Evolutionary conservation across 2,329 filamentous ascomycete genomes (phyloP), one percentile per base, ranked within the genome.

Genomic region (Myriosclerotinia curreyana): DNA sequence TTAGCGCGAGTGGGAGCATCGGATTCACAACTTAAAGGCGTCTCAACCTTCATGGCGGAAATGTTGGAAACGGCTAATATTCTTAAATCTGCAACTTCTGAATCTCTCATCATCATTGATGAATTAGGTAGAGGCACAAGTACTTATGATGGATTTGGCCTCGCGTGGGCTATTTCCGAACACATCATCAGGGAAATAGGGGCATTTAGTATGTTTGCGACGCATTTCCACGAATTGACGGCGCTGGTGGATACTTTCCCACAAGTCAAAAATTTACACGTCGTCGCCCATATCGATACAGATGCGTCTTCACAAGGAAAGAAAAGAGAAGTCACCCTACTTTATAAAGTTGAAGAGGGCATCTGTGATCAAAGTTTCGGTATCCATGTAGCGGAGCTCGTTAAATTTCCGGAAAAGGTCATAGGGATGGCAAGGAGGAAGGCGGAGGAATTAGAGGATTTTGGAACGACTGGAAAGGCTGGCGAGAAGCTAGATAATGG

Each of bases 51-150:
- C 77, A 99, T 99, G 96, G 95, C 95, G 1, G 95, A 99, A 79
- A 99, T 99, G 95, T 84, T 99, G 28, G 95, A 99, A 76, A 99
- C 95, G 1, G 92, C 95, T 70, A 98, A 98, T 75, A 99, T 99
- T 69, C 87, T 99, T 74, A 98, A 98, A 79, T 96, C 92, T 0
- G 95, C 95, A 2, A 99, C 95, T 0, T 86, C 89, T 40, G 95
- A 99, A 75, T 96, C 92, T 5, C 84, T 99, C 61, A 98, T 99
- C 78, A 98, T 99, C 76, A 97, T 99, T 71, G 96, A 99, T 76
- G 95, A 99, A 76, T 86, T 99, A 2, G 95, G 95, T 58, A 91
- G 95, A 66, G 95, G 95, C 64, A 99, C 95, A 0, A 97, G 92
- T 67, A 99, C 96, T 0, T 99, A 99, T 75, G 96, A 99, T 75